Evolutionary conservation across 306 rosid genomes (phyloP), one percentile per base, ranked within the genome.

Genomic region (Cucurbita argyrosperma): DNA sequence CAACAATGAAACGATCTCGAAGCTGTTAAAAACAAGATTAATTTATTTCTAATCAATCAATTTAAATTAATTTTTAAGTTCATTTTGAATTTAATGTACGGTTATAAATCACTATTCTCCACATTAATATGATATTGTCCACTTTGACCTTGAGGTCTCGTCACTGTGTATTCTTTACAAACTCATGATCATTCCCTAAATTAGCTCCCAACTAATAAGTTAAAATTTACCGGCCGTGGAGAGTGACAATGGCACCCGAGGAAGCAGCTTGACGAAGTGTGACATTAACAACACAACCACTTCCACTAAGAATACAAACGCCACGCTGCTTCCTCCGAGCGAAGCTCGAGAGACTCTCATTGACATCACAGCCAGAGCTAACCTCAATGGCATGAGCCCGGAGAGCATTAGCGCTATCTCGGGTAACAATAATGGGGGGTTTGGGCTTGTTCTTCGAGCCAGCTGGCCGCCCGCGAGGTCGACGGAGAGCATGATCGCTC

Each of bases 391-490:
- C 99, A 71, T 94, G 99, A 4, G 99, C 90, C 4, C 92, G 86
- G 0, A 94, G 86, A 10, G 99, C 96, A 50, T 94, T 94, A 5
- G 99, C 96, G 64, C 99, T 94, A 81, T 94, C 99, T 8, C 97
- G 91, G 2, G 96, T 91, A 72, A 94, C 92, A 82, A 94, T 94
- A 74, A 94, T 94, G 0, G 99, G 99, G 0, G 99, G 97, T 78
- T 91, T 94, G 0, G 91, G 97, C 74, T 91, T 94, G 89, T 94
- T 94, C 72, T 94, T 94, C 67, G 99, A 94, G 67, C 99, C 97
- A 0, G 99, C 76, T 0, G 99, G 99, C 19, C 99, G 80, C 15
- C 99, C 99, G 2, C 99, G 67, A 0, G 97, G 92, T 43, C 96
- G 83, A 74, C 97, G 78, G 0, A 87, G 52, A 52, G 84, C 86